Conservation (phyloP, 202 grass and related monocot species). For the Hordeum pubiflorum region DNA sequence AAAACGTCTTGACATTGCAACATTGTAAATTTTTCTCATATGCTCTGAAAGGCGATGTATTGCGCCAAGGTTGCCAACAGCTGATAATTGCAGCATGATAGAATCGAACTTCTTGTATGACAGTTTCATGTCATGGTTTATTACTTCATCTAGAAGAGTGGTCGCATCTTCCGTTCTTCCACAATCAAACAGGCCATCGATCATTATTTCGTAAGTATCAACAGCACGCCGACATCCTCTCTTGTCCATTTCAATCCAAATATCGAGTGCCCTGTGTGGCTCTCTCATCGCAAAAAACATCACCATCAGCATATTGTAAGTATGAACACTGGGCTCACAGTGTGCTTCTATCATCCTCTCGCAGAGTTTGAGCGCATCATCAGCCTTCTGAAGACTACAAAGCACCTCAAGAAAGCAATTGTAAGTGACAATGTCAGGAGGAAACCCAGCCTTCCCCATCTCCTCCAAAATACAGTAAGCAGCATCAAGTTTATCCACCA, state of each 20-base stretch:
- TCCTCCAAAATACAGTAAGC: constrained; percentile 68
- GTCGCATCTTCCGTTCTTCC: constrained; percentile 54
- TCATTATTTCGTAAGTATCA: constrained; percentile 80
- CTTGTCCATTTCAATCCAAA: constrained; percentile 78
- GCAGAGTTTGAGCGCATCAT: constrained; percentile 52
- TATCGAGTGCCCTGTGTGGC: constrained; percentile 55
- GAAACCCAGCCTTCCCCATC: constrained; percentile 80
- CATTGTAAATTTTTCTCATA: constrained; percentile 92
- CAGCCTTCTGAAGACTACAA: constrained; percentile 59
- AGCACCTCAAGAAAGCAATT: constrained; percentile 95
- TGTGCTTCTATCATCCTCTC: constrained; percentile 65
- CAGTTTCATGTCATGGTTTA: constrained; percentile 63
- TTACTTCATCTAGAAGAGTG: constrained; percentile 64
- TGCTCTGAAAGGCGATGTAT: constrained; percentile 84
- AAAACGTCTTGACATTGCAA: constrained; percentile 78
- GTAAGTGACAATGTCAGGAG: constrained; percentile 87
- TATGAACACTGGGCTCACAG: constrained; percentile 88
- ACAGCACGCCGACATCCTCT: constrained; percentile 53
- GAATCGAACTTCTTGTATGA: constrained; percentile 71
- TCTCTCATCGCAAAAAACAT: constrained; percentile 82
- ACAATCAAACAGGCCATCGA: constrained; percentile 74
- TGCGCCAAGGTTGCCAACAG: constrained; percentile 50
- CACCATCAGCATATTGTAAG: constrained; percentile 86
- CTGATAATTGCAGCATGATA: constrained; percentile 62
- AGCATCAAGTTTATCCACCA: constrained; percentile 57